Evolutionary conservation across 83 land plant species (phyloP).

Genomic region (Picea abies): DNA sequence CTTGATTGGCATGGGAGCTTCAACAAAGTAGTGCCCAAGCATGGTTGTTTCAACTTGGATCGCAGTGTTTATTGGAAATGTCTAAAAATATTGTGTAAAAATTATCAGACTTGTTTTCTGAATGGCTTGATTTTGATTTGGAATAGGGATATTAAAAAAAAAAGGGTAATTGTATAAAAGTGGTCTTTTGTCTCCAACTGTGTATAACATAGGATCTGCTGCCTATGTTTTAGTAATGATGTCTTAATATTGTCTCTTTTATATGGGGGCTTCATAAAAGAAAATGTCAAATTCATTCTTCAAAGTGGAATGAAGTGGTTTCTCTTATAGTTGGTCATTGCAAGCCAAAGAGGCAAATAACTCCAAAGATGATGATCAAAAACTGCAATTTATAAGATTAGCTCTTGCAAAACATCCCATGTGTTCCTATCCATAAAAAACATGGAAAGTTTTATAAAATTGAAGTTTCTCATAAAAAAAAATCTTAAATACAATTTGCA

Average conservation of each 20-base stretch:
- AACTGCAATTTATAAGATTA: neutral
- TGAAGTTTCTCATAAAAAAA: neutral
- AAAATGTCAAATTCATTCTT: neutral
- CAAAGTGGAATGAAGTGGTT: neutral
- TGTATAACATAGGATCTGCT: neutral
- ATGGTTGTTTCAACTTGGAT: neutral
- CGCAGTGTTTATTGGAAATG: neutral
- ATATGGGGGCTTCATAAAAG: neutral
- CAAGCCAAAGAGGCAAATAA: neutral
- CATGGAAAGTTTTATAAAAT: neutral
- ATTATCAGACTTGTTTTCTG: neutral
- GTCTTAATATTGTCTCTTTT: neutral
- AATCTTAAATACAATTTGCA: neutral
- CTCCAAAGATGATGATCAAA: neutral
- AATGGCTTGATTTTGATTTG: neutral
- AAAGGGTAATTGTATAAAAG: neutral
- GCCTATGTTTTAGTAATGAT: neutral
- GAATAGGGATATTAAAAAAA: neutral
- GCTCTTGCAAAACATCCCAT: no score
- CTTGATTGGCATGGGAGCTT: neutral
- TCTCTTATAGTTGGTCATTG: neutral
- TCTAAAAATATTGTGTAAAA: neutral
- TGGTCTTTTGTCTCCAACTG: neutral
- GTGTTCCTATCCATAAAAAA: neutral
- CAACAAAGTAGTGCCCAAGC: neutral